Conservation (phyloP, 495 filamentous ascomycete genomes). For the Bathelium albidoporum region DNA sequence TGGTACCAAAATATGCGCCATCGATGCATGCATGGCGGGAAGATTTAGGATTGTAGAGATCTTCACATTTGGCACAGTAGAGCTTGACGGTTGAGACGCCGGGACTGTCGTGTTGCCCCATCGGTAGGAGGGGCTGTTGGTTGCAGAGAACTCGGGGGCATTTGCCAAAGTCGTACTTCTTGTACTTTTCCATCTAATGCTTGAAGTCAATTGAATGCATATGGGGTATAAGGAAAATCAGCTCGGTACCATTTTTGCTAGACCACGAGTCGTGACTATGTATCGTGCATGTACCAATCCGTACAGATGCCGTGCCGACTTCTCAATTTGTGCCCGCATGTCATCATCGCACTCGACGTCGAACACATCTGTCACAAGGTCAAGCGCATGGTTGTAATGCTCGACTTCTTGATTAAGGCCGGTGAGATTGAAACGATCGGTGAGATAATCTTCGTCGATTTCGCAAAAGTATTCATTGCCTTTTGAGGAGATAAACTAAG, state of each 20-base stretch:
- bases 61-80: slow-evolving; percentile 94
- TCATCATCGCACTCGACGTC: slow-evolving; percentile 98
- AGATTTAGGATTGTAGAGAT: slow-evolving; percentile 98
- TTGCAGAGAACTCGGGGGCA: slow-evolving; percentile 93
- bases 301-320: slow-evolving; percentile 91
- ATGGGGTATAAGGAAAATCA: too few relatives aligned
- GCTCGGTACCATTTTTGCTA: slow-evolving; percentile 93
- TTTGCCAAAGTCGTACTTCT: slow-evolving; percentile 95
- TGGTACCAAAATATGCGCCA: slow-evolving; percentile 94
- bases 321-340: slow-evolving; percentile 95
- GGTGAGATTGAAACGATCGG: slow-evolving; percentile 96
- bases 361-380: slow-evolving; percentile 99
- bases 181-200: slow-evolving; percentile 88
- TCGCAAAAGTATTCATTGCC: slow-evolving; percentile 99
- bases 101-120: slow-evolving; percentile 81
- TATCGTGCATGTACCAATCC: slow-evolving; percentile 94
- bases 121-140: slow-evolving; percentile 80
- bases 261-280: slow-evolving; percentile 88
- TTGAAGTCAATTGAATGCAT: too few relatives aligned
- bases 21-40: slow-evolving; percentile 91
- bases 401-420: slow-evolving; percentile 94
- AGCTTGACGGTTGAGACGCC: slow-evolving; percentile 84
- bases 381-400: slow-evolving; percentile 97
- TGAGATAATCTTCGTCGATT: slow-evolving; percentile 97
- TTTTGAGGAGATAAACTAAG: slow-evolving; percentile 91